phyloP scores from a whole-genome alignment of 164 flowering plant genomes.

The Malania oleifera region DNA sequence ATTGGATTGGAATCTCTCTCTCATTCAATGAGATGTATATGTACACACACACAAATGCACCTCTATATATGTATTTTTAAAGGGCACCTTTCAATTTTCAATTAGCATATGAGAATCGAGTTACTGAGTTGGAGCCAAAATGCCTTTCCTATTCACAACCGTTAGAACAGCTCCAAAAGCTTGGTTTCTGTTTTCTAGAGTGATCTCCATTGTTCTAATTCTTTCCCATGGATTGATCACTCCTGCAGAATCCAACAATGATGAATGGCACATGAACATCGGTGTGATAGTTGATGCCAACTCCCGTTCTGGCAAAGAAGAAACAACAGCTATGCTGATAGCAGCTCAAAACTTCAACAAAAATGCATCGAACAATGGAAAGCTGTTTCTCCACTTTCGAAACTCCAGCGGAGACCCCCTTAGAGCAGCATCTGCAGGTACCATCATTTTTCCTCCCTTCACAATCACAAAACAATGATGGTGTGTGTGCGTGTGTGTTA shows the following conservation, averaged over 20 bases:
- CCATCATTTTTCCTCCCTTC: too few relatives aligned
- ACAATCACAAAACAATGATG: too few relatives aligned
- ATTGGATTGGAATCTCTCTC: too few relatives aligned
- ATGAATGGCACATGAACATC: conserved; percentile 8
- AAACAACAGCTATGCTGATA: conserved; percentile 31
- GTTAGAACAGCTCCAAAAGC: background rate
- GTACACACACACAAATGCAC: too few relatives aligned
- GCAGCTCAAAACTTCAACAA: conserved; percentile 24
- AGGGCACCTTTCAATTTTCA: too few relatives aligned
- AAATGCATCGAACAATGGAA: conserved; percentile 4
- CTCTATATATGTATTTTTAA: too few relatives aligned
- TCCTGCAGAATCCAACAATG: conserved; percentile 1
- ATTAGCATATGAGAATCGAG: too few relatives aligned
- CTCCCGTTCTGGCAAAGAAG: conserved; percentile 34
- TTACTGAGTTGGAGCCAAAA: conserved; percentile 6
- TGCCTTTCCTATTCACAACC: background rate
- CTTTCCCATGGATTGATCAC: conserved; percentile 9
- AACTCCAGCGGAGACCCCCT: conserved; percentile 22
- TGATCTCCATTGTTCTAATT: conserved; percentile 10
- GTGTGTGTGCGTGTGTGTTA: background rate
- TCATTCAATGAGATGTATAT: too few relatives aligned
- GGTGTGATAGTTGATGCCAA: conserved; percentile 28
- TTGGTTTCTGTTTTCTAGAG: background rate
- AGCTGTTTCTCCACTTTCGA: conserved; percentile 20
- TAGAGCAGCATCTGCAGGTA: conserved; percentile 26